Evolutionary conservation across 768 basidiomycete genomes (phyloP).

Genomic region (Russula griseocarnosa): DNA sequence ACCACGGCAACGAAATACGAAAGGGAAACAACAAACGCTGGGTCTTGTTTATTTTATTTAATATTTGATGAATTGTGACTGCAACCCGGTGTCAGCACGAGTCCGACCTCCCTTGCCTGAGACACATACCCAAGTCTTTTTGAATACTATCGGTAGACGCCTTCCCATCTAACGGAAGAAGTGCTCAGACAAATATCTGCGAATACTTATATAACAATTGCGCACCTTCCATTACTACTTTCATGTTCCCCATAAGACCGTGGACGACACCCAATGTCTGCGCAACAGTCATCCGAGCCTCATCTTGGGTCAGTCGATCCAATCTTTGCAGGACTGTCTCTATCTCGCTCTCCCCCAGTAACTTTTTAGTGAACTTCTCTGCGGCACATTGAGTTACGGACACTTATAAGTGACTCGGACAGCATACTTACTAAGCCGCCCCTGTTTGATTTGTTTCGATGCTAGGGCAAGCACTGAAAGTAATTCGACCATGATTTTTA

Average conservation of each 20-base stretch:
- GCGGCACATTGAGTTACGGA: too few species aligned
- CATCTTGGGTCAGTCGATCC: too few species aligned
- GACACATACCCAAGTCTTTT: background rate
- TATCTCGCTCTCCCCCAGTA: too few species aligned
- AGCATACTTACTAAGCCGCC: too few species aligned
- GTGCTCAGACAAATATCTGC: background rate
- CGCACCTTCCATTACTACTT: background rate
- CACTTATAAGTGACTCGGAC: too few species aligned
- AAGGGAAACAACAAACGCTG: background rate
- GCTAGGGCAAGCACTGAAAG: too few species aligned
- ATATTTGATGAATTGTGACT: background rate
- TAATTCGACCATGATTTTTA: too few species aligned
- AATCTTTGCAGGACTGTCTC: too few species aligned
- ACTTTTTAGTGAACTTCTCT: too few species aligned
- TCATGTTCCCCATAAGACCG: background rate
- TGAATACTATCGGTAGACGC: background rate
- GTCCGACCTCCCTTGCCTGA: too few species aligned
- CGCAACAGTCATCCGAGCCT: too few species aligned
- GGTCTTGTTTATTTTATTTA: background rate
- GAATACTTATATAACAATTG: accelerated
- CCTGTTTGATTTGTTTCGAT: too few species aligned
- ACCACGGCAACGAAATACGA: background rate
- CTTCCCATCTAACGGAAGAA: background rate
- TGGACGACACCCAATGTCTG: background rate
- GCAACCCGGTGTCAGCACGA: background rate